phyloP scores from a whole-genome alignment of 1,139 yeast genomes.

The Sporopachydermia cereana region DNA sequence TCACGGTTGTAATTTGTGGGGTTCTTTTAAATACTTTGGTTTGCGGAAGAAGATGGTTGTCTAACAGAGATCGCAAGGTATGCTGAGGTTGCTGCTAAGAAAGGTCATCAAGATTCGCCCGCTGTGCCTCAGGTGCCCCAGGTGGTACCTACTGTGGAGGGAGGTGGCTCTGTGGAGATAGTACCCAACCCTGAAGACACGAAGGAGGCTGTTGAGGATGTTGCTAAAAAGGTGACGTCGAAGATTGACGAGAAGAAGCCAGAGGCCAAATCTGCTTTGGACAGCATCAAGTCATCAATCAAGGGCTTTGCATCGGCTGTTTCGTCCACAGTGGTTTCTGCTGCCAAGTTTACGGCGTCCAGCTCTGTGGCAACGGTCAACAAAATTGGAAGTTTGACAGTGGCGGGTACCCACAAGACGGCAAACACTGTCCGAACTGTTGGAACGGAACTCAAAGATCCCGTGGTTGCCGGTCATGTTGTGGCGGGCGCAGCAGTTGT shows the following conservation, averaged over 20 bases:
- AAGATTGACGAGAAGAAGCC: not conserved
- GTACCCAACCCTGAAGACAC: not conserved
- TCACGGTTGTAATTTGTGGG: no score
- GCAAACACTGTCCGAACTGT: not conserved
- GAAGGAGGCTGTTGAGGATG: not conserved
- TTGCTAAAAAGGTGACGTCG: not conserved
- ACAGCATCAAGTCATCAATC: not conserved
- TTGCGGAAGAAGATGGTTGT: no score
- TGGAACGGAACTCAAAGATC: conserved; percentile 30
- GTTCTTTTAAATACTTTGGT: no score
- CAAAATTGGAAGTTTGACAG: not conserved
- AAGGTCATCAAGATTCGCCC: not conserved
- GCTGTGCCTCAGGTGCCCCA: not conserved
- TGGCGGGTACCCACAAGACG: not conserved
- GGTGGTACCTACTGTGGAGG: not conserved
- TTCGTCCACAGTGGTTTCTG: not conserved
- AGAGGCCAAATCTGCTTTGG: not conserved
- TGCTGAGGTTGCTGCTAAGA: conserved; percentile 4
- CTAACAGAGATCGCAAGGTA: no score
- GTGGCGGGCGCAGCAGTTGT: conserved; percentile 31
- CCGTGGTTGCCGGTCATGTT: conserved; percentile 35
- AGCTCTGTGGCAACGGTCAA: not conserved
- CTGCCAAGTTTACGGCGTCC: not conserved
- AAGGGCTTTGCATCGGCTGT: not conserved
- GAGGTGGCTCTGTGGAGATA: conserved; percentile 1